Percentiles rank a stretch among this genome's conserved stretches.
phyloP scores from a whole-genome alignment of 352 stramenopile genomes.

The Pythium sp. region DNA sequence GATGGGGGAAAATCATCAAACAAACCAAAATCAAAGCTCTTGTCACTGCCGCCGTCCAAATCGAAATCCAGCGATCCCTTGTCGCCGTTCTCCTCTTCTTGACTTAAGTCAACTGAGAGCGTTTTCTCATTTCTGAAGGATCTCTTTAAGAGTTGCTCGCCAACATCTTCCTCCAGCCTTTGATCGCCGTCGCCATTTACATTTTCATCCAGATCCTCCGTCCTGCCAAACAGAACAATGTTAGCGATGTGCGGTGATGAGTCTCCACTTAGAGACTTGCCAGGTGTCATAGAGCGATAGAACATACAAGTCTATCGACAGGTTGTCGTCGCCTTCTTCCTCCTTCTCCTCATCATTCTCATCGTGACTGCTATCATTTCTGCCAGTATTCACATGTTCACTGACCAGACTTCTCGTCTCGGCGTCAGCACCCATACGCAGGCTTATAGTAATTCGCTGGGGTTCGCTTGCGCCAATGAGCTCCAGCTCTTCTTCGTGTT shows the following conservation, averaged over 20 bases:
- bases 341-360: neutral
- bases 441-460: neutral
- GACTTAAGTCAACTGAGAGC: neutral
- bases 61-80: neutral
- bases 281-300: neutral
- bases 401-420: neutral
- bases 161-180: no score
- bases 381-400: neutral
- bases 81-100: neutral
- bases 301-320: slow-evolving; percentile 70
- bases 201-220: slow-evolving; percentile 21
- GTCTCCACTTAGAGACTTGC: slow-evolving; percentile 4
- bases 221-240: slow-evolving; percentile 21
- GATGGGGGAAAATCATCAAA: neutral
- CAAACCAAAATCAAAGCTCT: slow-evolving; percentile 58
- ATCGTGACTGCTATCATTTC: neutral
- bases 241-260: neutral
- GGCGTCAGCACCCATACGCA: neutral
- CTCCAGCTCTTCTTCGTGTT: neutral
- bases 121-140: neutral
- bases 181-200: neutral
- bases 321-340: slow-evolving; percentile 24
- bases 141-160: slow-evolving; percentile 18
- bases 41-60: neutral
- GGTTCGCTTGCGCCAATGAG: neutral